Evolutionary conservation across 2,329 filamentous ascomycete genomes (phyloP).

Genomic region (Ophiocordyceps sinensis): DNA sequence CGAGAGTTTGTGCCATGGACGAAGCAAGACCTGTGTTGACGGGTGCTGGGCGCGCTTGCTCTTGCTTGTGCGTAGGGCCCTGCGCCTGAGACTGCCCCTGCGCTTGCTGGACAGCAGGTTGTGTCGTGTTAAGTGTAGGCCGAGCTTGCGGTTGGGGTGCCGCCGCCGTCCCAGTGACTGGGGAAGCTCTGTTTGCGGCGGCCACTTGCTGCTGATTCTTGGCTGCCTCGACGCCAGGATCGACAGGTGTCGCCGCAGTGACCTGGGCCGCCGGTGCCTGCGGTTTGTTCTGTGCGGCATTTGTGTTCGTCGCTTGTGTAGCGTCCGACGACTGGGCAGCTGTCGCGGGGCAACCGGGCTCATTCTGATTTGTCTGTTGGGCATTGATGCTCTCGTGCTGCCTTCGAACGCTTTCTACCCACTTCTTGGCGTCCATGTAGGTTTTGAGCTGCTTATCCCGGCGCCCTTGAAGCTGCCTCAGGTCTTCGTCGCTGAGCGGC

Average conservation of each 20-base stretch:
- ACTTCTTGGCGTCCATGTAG: constrained; percentile 31
- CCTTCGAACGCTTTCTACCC: constrained; percentile 32
- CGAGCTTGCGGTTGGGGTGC: constrained; percentile 11
- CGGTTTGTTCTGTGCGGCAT: constrained; percentile 10
- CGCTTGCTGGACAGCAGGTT: constrained; percentile 12
- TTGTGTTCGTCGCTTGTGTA: constrained; percentile 7
- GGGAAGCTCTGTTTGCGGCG: constrained; percentile 13
- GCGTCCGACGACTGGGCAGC: constrained; percentile 11
- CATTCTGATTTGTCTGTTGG: constrained; percentile 10
- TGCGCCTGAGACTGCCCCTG: constrained; percentile 9
- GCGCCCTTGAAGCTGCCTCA: constrained; percentile 26
- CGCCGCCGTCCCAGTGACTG: constrained; percentile 13
- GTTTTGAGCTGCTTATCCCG: constrained; percentile 29
- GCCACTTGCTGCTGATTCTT: constrained; percentile 25
- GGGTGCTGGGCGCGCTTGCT: constrained; percentile 24
- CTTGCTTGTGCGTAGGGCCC: constrained; percentile 10
- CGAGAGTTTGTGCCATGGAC: constrained; percentile 22
- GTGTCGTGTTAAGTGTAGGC: constrained; percentile 10
- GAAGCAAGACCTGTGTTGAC: constrained; percentile 31
- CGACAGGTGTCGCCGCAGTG: constrained; percentile 21
- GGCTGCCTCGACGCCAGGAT: constrained; percentile 29
- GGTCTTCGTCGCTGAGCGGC: constrained; percentile 30
- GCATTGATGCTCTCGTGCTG: constrained; percentile 23
- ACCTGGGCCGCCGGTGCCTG: constrained; percentile 16
- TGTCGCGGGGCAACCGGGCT: constrained; percentile 4